Base-by-base conservation (phyloP, 805 yeast genomes). In the Wickerhamomyces xylosicus region DNA sequence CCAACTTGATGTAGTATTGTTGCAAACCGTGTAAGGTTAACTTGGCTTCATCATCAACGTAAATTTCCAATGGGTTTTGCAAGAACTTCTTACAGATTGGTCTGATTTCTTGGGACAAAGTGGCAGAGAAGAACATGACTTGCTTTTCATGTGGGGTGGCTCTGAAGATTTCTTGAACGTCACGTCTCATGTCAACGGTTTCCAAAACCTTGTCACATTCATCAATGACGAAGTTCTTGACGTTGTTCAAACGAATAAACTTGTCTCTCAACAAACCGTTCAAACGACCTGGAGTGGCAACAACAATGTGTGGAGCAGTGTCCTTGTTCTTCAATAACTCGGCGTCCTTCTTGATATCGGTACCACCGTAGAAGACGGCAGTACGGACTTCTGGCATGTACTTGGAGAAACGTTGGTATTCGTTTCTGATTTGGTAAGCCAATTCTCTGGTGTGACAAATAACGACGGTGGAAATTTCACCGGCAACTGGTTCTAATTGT, bases 61-160 rank as follows among this genome's bases (percentile, higher is more conserved):
- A 90, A 52, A 90, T 86, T 70, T 90, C 98, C 63, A 92, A 74
- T 49, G 98, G 97, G 55, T 85, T 87, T 68, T 90, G 95, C 89
- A 92, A 85, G 70, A 92, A 90, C 69, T 90, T 87, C 72, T 89
- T 90, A 72, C 97, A 90, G 43, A 92, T 79, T 46, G 96, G 96
- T 64, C 95, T 84, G 57, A 90, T 86, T 59, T 90, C 97, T 59
- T 77, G 85, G 36, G 95, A 79, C 54, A 90, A 73, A 41, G 98
- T 90, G 49, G 98, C 98, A 44, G 95, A 84, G 66, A 90, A 90
- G 96, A 90, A 90, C 97, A 92, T 89, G 41, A 92, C 97, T 71
- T 90, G 98, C 67, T 90, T 90, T 63, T 90, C 95, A 66, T 85
- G 95, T 49, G 98, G 98, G 38, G 98, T 90, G 45, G 85, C 85